Conservation (phyloP, 495 filamentous ascomycete genomes). For the Durotheca rogersii region DNA sequence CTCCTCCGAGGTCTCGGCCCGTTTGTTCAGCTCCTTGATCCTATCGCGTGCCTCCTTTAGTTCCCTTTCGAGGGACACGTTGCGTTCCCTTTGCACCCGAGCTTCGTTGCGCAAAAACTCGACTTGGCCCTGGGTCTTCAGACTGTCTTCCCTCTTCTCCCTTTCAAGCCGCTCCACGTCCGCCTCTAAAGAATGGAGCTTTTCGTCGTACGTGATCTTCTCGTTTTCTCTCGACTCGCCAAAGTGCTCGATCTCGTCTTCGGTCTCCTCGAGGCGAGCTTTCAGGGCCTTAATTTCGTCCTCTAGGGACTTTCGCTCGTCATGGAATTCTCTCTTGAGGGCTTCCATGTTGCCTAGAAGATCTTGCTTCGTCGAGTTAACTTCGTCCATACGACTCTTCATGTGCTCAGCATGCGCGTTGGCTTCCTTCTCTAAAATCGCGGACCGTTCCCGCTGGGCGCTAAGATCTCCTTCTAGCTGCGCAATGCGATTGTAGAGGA, state of each 20-base stretch:
- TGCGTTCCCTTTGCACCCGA: slow-evolving; percentile 54
- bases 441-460: slow-evolving; percentile 53
- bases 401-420: slow-evolving; percentile 57
- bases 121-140: slow-evolving; percentile 57
- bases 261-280: slow-evolving; percentile 75
- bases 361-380: slow-evolving; percentile 87
- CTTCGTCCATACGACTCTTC: slow-evolving; percentile 73
- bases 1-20: slow-evolving; percentile 50
- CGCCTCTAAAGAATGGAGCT: slow-evolving; percentile 63
- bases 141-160: slow-evolving; percentile 56
- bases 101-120: slow-evolving; percentile 58
- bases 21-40: slow-evolving; percentile 49
- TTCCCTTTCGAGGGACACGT: slow-evolving; percentile 54
- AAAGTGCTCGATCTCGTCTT: slow-evolving; percentile 84
- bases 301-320: slow-evolving; percentile 78
- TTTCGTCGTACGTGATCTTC: slow-evolving; percentile 65
- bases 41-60: slow-evolving; percentile 55
- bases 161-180: slow-evolving; percentile 65
- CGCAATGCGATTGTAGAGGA: slow-evolving; percentile 61
- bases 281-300: slow-evolving; percentile 73
- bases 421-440: slow-evolving; percentile 62
- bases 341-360: slow-evolving; percentile 93
- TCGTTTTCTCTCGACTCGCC: slow-evolving; percentile 82
- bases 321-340: slow-evolving; percentile 80
- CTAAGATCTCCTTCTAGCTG: slow-evolving; percentile 77